Evolutionary conservation across 805 yeast genomes (phyloP).

Genomic region (Lipomyces mesembrius): DNA sequence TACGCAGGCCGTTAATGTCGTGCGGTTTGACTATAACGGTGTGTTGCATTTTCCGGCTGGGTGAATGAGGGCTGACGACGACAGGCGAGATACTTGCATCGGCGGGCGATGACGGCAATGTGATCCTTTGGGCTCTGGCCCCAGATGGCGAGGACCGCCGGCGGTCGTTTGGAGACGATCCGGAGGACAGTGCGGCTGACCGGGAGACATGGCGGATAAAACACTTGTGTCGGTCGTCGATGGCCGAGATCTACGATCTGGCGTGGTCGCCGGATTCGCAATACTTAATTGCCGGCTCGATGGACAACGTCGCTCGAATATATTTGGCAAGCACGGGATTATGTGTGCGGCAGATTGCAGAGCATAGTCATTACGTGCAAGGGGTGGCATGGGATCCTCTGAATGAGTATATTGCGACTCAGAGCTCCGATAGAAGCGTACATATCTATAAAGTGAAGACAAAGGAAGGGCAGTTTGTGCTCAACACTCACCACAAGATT

Average conservation of each 20-base stretch:
- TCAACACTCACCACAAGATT: conserved; percentile 55
- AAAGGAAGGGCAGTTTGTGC: conserved; percentile 44
- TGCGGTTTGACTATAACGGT: conserved; percentile 76
- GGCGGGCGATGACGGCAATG: conserved; percentile 94
- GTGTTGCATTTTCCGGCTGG: neutral
- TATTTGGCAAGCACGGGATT: conserved; percentile 63
- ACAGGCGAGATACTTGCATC: conserved; percentile 64
- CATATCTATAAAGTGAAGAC: conserved; percentile 61
- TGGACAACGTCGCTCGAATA: conserved; percentile 82
- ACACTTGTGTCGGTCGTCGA: conserved; percentile 60
- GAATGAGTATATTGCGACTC: conserved; percentile 77
- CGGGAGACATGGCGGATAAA: conserved; percentile 77
- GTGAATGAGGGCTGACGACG: neutral
- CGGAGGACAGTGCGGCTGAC: conserved; percentile 31
- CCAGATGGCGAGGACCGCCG: conserved; percentile 22
- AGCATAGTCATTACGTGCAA: conserved; percentile 89
- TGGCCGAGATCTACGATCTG: conserved; percentile 84
- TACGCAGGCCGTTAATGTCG: conserved; percentile 92
- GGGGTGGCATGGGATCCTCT: conserved; percentile 96
- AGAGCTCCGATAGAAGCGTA: conserved; percentile 85
- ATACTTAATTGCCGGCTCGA: conserved; percentile 82
- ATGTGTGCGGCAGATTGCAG: conserved; percentile 62
- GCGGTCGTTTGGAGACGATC: conserved; percentile 35
- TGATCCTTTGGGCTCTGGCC: conserved; percentile 72
- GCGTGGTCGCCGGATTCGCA: conserved; percentile 89